Percentiles rank a stretch among this genome's conserved stretches.
These are phyloP conservation scores for Polyporus arcularius DNA, from an alignment of 768 basidiomycete genomes.

Conservation along the genomic window DNA sequence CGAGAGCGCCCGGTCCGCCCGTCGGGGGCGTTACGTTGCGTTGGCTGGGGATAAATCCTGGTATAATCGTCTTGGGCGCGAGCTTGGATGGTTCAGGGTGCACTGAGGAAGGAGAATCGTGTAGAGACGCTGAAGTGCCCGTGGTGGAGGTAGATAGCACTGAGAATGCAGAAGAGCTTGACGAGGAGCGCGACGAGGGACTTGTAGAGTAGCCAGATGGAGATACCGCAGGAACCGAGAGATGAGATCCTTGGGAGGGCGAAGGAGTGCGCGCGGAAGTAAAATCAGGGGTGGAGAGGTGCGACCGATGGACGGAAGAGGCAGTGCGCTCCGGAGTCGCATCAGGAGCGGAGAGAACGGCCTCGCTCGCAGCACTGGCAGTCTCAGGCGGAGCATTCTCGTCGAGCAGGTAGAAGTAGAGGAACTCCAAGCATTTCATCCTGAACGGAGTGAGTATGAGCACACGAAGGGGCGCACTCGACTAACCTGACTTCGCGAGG, in stretches of 20 bases:
- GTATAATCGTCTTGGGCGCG: slow-evolving; percentile 10
- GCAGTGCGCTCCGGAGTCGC: background rate
- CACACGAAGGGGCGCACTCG: background rate
- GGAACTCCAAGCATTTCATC: slow-evolving; percentile 94
- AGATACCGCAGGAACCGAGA: slow-evolving; percentile 3
- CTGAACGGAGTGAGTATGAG: slow-evolving; percentile 38
- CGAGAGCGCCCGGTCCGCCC: slow-evolving; percentile 17
- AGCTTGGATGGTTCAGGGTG: slow-evolving; percentile 16
- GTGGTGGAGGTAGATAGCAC: slow-evolving; percentile 17
- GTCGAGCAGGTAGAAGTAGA: slow-evolving; percentile 93
- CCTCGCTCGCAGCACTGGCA: too few species aligned
- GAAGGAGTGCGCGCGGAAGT: slow-evolving; percentile 27
- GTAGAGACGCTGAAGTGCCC: slow-evolving; percentile 16
- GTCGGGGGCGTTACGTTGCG: slow-evolving; percentile 24
- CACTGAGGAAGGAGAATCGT: slow-evolving; percentile 2
- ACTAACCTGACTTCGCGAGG: slow-evolving; percentile 85
- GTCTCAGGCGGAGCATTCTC: slow-evolving; percentile 49
- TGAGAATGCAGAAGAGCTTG: slow-evolving; percentile 22
- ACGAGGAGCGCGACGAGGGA: slow-evolving; percentile 13
- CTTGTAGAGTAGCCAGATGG: slow-evolving; percentile 7
- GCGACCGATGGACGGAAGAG: slow-evolving; percentile 16
- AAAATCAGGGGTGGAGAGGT: slow-evolving; percentile 18
- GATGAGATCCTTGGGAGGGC: slow-evolving; percentile 30
- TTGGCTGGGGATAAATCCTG: slow-evolving; percentile 14
- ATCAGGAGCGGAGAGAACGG: too few species aligned